phyloP scores from a whole-genome alignment of 441 rosid genomes.

The Pelargonium myrrhifolium region DNA sequence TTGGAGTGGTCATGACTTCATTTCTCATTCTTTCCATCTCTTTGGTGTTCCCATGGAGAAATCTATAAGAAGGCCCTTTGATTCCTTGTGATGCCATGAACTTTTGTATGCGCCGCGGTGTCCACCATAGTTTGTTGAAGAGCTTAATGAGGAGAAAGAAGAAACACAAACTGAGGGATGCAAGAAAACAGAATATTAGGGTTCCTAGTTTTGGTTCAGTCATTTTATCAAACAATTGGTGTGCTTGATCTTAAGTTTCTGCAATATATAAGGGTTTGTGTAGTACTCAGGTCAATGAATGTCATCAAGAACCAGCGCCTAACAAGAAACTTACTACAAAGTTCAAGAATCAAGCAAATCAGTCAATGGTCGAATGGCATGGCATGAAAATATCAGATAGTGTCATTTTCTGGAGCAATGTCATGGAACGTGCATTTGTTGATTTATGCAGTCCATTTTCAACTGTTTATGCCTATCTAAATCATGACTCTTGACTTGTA shows the following conservation, averaged over 20 bases:
- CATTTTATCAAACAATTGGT: not conserved
- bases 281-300: not conserved
- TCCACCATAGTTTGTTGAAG: slow-evolving; percentile 32
- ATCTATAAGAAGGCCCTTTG: slow-evolving; percentile 32
- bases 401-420: too few species aligned
- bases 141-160: slow-evolving; percentile 18
- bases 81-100: slow-evolving; percentile 30
- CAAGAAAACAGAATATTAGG: not conserved
- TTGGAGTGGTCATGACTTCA: slow-evolving; percentile 21
- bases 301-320: too few species aligned
- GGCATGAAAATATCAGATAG: too few species aligned
- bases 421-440: too few species aligned
- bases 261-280: not conserved
- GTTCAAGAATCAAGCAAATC: too few species aligned
- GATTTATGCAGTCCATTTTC: too few species aligned
- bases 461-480: too few species aligned
- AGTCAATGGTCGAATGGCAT: too few species aligned
- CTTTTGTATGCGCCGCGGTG: slow-evolving; percentile 18
- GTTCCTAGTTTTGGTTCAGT: slow-evolving; percentile 5
- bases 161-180: slow-evolving; percentile 13
- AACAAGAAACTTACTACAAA: too few species aligned
- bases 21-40: slow-evolving; percentile 24
- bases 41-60: slow-evolving; percentile 29
- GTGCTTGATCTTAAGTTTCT: too few species aligned
- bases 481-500: too few species aligned